A percentile compares a stretch with the other conserved stretches of the same genome.
phyloP scores from a whole-genome alignment of 116 monocot species.

The Cymodocea nodosa region DNA sequence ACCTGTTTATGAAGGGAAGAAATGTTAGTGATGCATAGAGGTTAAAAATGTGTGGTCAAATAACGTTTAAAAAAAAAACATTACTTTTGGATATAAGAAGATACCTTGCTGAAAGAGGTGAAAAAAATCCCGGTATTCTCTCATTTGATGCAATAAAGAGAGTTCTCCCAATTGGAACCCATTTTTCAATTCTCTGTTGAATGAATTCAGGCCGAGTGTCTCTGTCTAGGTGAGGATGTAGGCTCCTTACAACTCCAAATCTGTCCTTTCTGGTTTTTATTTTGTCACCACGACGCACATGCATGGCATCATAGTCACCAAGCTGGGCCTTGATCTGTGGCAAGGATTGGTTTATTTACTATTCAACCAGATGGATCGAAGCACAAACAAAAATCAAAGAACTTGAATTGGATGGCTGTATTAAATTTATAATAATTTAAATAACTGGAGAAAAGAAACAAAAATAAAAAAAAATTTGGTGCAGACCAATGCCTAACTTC shows the following conservation, averaged over 20 bases:
- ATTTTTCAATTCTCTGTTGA: slow-evolving; percentile 60
- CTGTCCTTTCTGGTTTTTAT: slow-evolving; percentile 72
- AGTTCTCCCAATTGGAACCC: slow-evolving; percentile 65
- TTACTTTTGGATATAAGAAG: background rate
- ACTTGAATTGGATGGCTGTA: background rate
- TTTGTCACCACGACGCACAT: slow-evolving; percentile 84
- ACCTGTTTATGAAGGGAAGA: slow-evolving; percentile 26
- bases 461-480: no score
- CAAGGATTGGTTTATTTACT: background rate
- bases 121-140: slow-evolving; percentile 67
- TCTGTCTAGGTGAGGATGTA: slow-evolving; percentile 84
- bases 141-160: slow-evolving; percentile 96
- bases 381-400: background rate
- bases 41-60: background rate
- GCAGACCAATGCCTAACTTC: no score
- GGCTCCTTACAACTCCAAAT: slow-evolving; percentile 50
- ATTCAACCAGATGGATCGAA: background rate
- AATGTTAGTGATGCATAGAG: background rate
- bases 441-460: background rate
- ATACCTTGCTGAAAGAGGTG: slow-evolving; percentile 58
- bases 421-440: background rate
- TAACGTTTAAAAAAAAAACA: background rate
- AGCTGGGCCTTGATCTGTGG: slow-evolving; percentile 59
- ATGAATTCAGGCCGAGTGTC: slow-evolving; percentile 88
- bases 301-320: slow-evolving; percentile 95